Base-by-base conservation (phyloP, 371 early-diverging fungal species). In the Lichtheimia ornata region DNA sequence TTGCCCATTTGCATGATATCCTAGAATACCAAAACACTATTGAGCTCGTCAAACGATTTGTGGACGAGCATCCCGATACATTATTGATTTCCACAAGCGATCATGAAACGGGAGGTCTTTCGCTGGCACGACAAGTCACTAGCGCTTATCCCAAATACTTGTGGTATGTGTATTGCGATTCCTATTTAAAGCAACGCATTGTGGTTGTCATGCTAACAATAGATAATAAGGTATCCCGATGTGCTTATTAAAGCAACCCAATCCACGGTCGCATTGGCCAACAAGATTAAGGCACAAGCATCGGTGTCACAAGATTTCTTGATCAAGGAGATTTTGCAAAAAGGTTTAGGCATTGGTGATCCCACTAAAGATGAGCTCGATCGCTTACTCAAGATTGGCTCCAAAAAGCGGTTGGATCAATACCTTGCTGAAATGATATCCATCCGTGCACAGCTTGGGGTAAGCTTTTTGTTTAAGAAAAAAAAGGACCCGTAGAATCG, bases 51-150 rank as follows among this genome's bases (percentile, higher is more conserved):
- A 88, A 84, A 52, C 61, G 77, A 0, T 98, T 87, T 72, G 92
- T 96, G 3, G 77, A 88, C 40, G 47, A 69, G 0, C 77, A 95
- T 60, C 91, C 92, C 2, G 85, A 87, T 50, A 94, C 96, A 0
- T 78, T 96, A 11, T 70, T 96, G 84, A 92, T 96, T 35, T 94
- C 95, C 22, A 83, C 84, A 5, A 89, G 88, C 55, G 97, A 98
- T 77, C 98, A 97, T 69, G 98, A 98, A 73, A 97, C 97, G 0
- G 98, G 98, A 4, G 97, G 96, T 0, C 75, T 96, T 27, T 86
- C 94, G 0, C 73, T 94, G 9, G 95, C 87, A 11, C 72, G 83
- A 35, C 93, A 94, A 73, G 70, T 86, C 0, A 75, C 79, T 11
- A 57, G 70, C 0, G 59, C 66, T 0, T 93, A 93, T 65, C 94